phyloP scores from a whole-genome alignment of 768 basidiomycete genomes.

The Leccinellum albellum region DNA sequence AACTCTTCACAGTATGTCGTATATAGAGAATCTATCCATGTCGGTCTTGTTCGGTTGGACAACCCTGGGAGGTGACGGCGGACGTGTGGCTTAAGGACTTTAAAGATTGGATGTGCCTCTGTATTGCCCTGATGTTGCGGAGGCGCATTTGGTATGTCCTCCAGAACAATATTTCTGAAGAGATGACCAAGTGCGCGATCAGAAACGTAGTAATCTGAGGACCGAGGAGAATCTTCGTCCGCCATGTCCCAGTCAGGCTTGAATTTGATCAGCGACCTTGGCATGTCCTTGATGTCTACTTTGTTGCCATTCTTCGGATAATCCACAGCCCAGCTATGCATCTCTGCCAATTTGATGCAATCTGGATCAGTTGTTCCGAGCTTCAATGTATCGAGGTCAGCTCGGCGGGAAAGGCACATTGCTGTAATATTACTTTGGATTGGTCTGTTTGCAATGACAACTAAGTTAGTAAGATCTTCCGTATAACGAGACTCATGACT shows the following conservation, averaged over 20 bases:
- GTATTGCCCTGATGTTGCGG: slow-evolving; percentile 10
- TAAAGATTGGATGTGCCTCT: slow-evolving; percentile 32
- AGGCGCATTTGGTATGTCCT: slow-evolving; percentile 27
- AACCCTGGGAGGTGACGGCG: slow-evolving; percentile 14
- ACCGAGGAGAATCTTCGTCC: slow-evolving; percentile 49
- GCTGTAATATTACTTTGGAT: slow-evolving; percentile 46
- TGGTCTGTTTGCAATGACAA: slow-evolving; percentile 50
- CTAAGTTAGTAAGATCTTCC: neutral
- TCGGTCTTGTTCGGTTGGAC: neutral
- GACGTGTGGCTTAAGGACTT: slow-evolving; percentile 20
- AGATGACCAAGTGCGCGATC: slow-evolving; percentile 66
- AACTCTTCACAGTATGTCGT: slow-evolving; percentile 58
- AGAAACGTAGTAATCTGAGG: slow-evolving; percentile 70
- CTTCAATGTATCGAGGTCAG: slow-evolving; percentile 31
- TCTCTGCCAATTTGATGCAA: slow-evolving; percentile 55
- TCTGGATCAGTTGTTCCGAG: slow-evolving; percentile 55
- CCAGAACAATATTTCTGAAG: slow-evolving; percentile 58
- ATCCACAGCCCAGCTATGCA: slow-evolving; percentile 68
- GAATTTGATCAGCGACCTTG: slow-evolving; percentile 53
- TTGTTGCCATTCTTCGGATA: slow-evolving; percentile 75
- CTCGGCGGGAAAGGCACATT: neutral
- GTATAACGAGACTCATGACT: slow-evolving; percentile 15
- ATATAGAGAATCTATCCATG: slow-evolving; percentile 18
- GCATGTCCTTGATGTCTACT: slow-evolving; percentile 53
- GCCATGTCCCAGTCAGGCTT: slow-evolving; percentile 80